Evolutionary conservation across 2,329 filamentous ascomycete species (phyloP), one percentile per base, ranked within the genome.

Genomic region (Aureobasidium sp.): DNA sequence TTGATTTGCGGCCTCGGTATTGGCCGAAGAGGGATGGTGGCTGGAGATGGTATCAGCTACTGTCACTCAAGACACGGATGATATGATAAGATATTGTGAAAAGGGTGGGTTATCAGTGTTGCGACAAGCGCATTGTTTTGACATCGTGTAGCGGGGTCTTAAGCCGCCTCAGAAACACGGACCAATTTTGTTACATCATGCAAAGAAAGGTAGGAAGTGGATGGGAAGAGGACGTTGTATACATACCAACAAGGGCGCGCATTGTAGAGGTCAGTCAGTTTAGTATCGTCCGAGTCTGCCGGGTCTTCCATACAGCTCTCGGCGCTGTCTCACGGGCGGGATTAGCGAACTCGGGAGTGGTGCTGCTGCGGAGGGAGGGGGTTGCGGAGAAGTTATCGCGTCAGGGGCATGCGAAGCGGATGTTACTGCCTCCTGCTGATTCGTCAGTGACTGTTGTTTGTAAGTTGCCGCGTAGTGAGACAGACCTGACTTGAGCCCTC

Each of bases 151-250:
- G 85, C 87, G 88, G 89, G 81, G 88, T 92, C 89, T 93, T 93
- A 89, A 91, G 84, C 85, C 88, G 87, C 86, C 87, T 93, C 88
- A 84, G 90, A 86, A 93, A 94, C 89, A 93, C 89, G 89, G 90
- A 93, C 90, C 88, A 92, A 92, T 87, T 82, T 82, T 64, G 83
- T 88, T 82, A 92, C 89, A 91, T 92, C 89, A 88, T 83, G 70
- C 15, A 70, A 74, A 76, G 67, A 66, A 66, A 66, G 66, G 64
- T 62, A 29, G 64, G 68, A 62, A 67, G 55, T 48, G 25, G 41
- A n/a, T 57, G 65, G 65, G 66, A 67, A 64, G 62, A 63, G 31
- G 48, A 62, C 63, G 48, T 45, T 60, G 62, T 62, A 66, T 67
- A 85, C 89, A 75, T 87, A 92, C 89, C 89, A 9, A 34, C 1